Conservation (phyloP, 2,329 filamentous ascomycete species). For the Calonectria pteridis region DNA sequence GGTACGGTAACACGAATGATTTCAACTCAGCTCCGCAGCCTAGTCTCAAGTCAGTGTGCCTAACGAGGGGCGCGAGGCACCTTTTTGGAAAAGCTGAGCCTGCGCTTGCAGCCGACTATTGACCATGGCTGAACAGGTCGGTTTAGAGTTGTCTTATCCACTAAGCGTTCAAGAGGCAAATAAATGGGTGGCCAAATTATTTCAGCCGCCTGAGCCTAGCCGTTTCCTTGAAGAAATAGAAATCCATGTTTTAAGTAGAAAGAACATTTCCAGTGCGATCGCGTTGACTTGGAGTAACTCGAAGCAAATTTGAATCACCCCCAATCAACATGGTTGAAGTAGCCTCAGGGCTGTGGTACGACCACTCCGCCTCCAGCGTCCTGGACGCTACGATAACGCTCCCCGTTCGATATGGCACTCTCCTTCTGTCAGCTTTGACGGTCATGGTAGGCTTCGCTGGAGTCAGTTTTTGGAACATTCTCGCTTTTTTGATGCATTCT, state of each 20-base stretch:
- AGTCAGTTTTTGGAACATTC: background rate
- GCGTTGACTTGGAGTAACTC: background rate
- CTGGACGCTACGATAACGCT: background rate
- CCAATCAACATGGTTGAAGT: background rate
- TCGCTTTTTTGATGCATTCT: background rate
- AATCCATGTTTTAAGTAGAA: background rate
- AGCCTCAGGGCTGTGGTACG: background rate
- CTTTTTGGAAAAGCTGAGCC: background rate
- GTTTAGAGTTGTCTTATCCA: background rate
- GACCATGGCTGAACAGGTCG: background rate
- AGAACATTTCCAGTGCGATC: background rate
- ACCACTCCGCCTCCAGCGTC: background rate
- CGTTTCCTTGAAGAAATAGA: background rate
- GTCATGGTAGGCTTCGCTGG: background rate
- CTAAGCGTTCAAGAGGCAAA: background rate
- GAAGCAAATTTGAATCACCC: background rate
- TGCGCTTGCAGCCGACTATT: background rate
- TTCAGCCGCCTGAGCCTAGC: background rate
- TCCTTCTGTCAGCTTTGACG: background rate
- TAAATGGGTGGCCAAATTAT: background rate
- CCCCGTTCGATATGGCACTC: background rate
- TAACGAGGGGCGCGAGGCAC: background rate
- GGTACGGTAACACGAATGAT: background rate
- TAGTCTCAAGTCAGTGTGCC: background rate
- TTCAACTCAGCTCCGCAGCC: background rate